phyloP scores from a whole-genome alignment of 768 basidiomycete species.

The Suillus alpinus region DNA sequence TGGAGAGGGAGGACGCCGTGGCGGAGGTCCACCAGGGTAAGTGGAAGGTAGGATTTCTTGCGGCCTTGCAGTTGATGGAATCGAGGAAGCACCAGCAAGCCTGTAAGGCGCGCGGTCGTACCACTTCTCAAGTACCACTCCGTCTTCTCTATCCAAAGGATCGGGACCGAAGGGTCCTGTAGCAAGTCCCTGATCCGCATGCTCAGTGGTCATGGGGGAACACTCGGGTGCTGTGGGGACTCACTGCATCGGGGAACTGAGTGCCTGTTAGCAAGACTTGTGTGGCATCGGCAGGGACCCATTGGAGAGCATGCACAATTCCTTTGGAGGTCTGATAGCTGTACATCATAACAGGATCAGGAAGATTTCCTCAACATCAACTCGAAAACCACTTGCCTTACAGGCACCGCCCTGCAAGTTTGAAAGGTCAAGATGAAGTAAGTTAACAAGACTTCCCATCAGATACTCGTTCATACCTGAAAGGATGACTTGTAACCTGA shows the following conservation, averaged over 20 bases:
- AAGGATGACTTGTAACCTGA: constrained; percentile 61
- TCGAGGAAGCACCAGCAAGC: constrained; percentile 26
- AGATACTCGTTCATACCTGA: constrained; percentile 50
- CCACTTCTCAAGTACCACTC: constrained; percentile 44
- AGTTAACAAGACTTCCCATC: not conserved
- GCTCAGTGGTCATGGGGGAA: not conserved
- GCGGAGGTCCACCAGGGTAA: constrained; percentile 35
- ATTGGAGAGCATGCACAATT: constrained; percentile 60
- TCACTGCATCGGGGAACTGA: constrained; percentile 53
- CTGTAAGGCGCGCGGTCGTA: constrained; percentile 38
- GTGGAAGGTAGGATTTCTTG: constrained; percentile 37
- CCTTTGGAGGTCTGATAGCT: constrained; percentile 76
- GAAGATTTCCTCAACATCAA: not conserved
- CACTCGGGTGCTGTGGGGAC: constrained; percentile 13
- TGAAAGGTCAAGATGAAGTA: constrained; percentile 4
- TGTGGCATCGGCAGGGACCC: constrained; percentile 66
- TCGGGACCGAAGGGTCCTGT: constrained; percentile 50
- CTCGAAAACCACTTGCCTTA: constrained; percentile 48
- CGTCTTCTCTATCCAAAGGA: constrained; percentile 36
- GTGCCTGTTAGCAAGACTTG: constrained; percentile 57
- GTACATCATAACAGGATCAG: constrained; percentile 20
- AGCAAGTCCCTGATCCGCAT: constrained; percentile 48
- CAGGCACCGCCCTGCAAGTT: constrained; percentile 59
- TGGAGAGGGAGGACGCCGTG: constrained; percentile 20
- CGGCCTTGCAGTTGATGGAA: constrained; percentile 48